phyloP scores from a whole-genome alignment of 2,329 filamentous ascomycete genomes.

The Alternaria arbusti region DNA sequence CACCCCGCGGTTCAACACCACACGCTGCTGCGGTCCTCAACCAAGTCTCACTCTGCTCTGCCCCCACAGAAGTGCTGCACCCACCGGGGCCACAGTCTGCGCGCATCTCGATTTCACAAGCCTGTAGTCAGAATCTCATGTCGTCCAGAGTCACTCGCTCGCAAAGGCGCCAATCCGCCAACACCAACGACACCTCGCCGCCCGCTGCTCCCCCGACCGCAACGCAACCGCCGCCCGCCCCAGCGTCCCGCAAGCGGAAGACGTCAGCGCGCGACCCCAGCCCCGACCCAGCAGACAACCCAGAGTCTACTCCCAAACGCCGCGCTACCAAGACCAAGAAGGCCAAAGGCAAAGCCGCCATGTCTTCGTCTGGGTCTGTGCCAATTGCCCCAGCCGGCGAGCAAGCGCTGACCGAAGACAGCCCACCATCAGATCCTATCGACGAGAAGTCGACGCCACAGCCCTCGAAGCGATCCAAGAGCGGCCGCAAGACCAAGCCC shows the following conservation, averaged over 20 bases:
- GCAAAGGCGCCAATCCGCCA: slow-evolving; percentile 82
- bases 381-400: slow-evolving; percentile 3
- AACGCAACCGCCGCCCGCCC: slow-evolving; percentile 52
- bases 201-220: slow-evolving; percentile 48
- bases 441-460: slow-evolving; percentile 66
- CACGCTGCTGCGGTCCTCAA: slow-evolving; percentile 19
- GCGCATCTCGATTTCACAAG: slow-evolving; percentile 34
- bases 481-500: slow-evolving; percentile 67
- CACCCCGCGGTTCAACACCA: neutral
- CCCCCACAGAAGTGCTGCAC: slow-evolving; percentile 35
- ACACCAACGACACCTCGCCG: slow-evolving; percentile 48
- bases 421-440: slow-evolving; percentile 68
- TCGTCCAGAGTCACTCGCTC: slow-evolving; percentile 96
- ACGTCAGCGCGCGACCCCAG: slow-evolving; percentile 55
- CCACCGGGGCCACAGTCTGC: slow-evolving; percentile 39
- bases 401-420: slow-evolving; percentile 44
- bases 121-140: slow-evolving; percentile 71
- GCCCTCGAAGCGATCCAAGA: slow-evolving; percentile 76
- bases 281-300: slow-evolving; percentile 55
- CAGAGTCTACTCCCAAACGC: slow-evolving; percentile 35
- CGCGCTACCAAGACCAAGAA: slow-evolving; percentile 61
- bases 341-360: slow-evolving; percentile 67
- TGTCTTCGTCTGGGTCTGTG: slow-evolving; percentile 74
- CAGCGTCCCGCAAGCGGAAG: slow-evolving; percentile 78
- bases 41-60: slow-evolving; percentile 26